Conservation (phyloP, 1,139 yeast species). For the Trichomonascaceae sp. region DNA sequence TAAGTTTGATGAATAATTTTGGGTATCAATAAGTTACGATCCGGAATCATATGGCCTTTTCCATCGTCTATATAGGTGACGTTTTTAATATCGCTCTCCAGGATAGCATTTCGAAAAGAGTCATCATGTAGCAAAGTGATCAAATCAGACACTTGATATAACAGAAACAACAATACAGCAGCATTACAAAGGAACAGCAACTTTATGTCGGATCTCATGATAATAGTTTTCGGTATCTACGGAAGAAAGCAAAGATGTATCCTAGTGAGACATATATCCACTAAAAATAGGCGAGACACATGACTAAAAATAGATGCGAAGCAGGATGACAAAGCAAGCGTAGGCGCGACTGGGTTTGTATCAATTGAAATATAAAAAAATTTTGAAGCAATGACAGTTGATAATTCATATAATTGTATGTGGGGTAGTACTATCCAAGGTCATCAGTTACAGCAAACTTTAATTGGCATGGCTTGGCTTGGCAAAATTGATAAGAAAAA, state of each 20-base stretch:
- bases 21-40: conserved; percentile 48
- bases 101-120: conserved; percentile 55
- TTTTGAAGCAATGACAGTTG: too few relatives aligned
- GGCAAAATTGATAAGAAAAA: too few relatives aligned
- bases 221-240: not conserved
- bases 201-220: conserved; percentile 27
- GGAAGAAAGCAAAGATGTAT: too few relatives aligned
- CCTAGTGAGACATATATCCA: too few relatives aligned
- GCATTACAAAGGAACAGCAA: conserved; percentile 27
- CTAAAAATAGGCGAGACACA: not conserved
- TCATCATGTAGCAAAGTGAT: conserved; percentile 72
- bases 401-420: too few relatives aligned
- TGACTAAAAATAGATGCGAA: too few relatives aligned
- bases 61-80: conserved; percentile 16
- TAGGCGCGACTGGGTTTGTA: too few relatives aligned
- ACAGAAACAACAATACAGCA: conserved; percentile 45
- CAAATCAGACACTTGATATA: conserved; percentile 65
- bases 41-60: conserved; percentile 16
- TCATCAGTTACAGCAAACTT: too few relatives aligned
- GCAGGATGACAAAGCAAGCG: too few relatives aligned
- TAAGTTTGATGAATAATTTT: conserved; percentile 92
- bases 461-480: too few relatives aligned
- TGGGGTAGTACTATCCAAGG: too few relatives aligned
- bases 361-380: too few relatives aligned
- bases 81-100: conserved; percentile 47